Conservation (phyloP, 23 red algal genomes). For the Gracilariopsis chorda region DNA sequence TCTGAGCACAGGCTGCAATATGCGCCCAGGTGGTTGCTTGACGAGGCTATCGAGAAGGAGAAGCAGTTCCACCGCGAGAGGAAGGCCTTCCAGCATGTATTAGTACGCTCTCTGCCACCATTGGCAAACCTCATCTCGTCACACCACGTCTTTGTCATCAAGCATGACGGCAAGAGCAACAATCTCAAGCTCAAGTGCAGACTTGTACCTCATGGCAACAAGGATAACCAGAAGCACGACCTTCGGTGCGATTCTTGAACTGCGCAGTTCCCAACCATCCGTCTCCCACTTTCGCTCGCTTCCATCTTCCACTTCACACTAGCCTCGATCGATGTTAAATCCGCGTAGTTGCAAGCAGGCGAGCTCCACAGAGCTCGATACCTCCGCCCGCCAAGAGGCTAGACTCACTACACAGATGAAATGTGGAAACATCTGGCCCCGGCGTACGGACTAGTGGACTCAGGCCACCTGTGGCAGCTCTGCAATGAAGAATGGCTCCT, state of each 20-base stretch:
- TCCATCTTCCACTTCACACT: neutral
- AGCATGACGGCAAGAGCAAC: neutral
- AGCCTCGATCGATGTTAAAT: neutral
- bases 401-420: too few relatives aligned
- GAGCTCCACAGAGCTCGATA: too few relatives aligned
- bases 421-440: too few relatives aligned
- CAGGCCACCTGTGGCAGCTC: too few relatives aligned
- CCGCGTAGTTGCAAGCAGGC: neutral
- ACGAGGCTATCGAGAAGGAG: neutral
- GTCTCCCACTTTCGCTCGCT: neutral
- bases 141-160: neutral
- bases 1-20: neutral
- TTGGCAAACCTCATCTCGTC: neutral
- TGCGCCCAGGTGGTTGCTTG: neutral
- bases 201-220: neutral
- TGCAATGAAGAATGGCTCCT: too few relatives aligned
- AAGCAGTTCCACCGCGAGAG: neutral
- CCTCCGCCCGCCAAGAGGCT: too few relatives aligned
- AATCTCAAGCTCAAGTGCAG: neutral
- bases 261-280: neutral
- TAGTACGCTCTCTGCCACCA: neutral
- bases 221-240: neutral
- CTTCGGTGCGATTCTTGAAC: neutral
- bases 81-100: neutral
- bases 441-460: too few relatives aligned